Conservation (phyloP, 495 filamentous ascomycete species). For the Barbatosphaeria neglecta region DNA sequence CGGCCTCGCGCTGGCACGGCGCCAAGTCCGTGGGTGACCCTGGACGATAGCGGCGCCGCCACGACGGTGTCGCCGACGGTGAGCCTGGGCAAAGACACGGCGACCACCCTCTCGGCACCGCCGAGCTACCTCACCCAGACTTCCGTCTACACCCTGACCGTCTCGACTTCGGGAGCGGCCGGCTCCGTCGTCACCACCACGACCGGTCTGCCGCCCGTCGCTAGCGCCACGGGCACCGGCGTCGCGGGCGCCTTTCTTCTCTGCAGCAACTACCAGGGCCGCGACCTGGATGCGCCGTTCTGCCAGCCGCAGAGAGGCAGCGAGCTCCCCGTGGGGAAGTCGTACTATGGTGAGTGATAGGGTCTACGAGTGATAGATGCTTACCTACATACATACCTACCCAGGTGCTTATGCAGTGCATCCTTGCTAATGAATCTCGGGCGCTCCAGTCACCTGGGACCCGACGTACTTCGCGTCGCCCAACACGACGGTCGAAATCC, state of each 20-base stretch:
- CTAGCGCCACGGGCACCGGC: constrained; percentile 8
- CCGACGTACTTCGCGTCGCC: constrained; percentile 7
- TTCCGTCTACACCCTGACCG: constrained; percentile 13
- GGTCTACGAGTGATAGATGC: no score
- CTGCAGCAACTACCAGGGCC: constrained; percentile 10
- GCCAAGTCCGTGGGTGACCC: constrained; percentile 13
- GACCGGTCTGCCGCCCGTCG: constrained; percentile 17
- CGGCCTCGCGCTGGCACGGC: neutral
- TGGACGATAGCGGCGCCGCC: constrained; percentile 10
- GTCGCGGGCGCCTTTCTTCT: constrained; percentile 13
- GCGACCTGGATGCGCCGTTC: constrained; percentile 13
- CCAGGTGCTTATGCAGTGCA: no score
- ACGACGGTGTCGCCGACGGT: constrained; percentile 13
- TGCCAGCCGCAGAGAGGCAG: constrained; percentile 14
- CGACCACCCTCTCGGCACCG: constrained; percentile 9
- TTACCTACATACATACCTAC: no score
- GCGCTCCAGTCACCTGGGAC: constrained; percentile 17
- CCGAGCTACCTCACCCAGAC: constrained; percentile 12
- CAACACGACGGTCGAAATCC: constrained; percentile 4
- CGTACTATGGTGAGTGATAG: constrained; percentile 16
- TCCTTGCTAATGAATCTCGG: neutral
- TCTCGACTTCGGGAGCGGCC: no score
- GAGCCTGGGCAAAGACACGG: constrained; percentile 10
- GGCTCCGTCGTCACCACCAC: constrained; percentile 8
- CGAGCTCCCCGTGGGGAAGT: constrained; percentile 7